phyloP scores from a whole-genome alignment of 495 filamentous ascomycete species.

The Aspergillus biplanus region DNA sequence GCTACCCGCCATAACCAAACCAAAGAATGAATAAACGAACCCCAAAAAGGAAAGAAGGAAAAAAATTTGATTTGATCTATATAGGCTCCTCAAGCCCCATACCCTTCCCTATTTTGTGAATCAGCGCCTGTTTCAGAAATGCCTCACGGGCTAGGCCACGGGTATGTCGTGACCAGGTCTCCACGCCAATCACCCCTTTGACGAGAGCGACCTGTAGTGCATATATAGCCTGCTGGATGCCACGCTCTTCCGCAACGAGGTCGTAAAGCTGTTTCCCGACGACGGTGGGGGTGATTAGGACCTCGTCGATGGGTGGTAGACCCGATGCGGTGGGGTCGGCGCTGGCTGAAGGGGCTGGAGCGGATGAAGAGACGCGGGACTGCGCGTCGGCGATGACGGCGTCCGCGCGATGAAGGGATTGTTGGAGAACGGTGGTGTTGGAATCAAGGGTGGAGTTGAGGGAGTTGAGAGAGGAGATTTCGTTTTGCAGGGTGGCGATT shows the following conservation, averaged over 20 bases:
- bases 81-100: conserved; percentile 66
- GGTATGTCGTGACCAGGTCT: conserved; percentile 81
- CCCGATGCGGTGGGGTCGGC: conserved; percentile 39
- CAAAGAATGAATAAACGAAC: not conserved
- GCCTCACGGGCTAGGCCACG: conserved; percentile 83
- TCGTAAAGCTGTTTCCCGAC: conserved; percentile 92
- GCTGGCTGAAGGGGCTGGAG: conserved; percentile 28
- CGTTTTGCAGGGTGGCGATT: conserved; percentile 65
- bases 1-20: too few relatives aligned
- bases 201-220: conserved; percentile 83
- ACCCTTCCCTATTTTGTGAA: conserved; percentile 82
- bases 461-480: conserved; percentile 69
- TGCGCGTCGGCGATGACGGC: conserved; percentile 70
- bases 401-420: conserved; percentile 78
- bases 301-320: conserved; percentile 78
- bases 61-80: not conserved
- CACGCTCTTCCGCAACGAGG: conserved; percentile 81
- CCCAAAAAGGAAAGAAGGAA: not conserved
- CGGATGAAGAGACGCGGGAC: conserved; percentile 36
- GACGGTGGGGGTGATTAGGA: conserved; percentile 91
- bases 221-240: conserved; percentile 81
- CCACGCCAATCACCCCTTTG: conserved; percentile 75
- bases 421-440: conserved; percentile 78
- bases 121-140: conserved; percentile 86
- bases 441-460: conserved; percentile 69